phyloP scores from a whole-genome alignment of 2,329 filamentous ascomycete genomes.

The Rugonectria rugulosa region DNA sequence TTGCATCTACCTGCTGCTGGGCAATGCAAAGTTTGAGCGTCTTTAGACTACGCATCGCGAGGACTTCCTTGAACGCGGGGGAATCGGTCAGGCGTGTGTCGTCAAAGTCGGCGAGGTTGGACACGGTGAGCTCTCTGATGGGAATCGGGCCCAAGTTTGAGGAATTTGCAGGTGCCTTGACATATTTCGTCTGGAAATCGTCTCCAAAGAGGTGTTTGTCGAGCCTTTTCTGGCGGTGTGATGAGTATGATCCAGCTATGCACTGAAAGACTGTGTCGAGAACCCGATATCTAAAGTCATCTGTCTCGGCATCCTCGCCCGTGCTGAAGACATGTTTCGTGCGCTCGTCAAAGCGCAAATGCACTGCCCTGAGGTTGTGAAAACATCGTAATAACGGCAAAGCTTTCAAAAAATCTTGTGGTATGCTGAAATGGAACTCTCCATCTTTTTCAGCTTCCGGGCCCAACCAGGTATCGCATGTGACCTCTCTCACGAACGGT shows the following conservation, averaged over 20 bases:
- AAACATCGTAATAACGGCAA: conserved; percentile 14
- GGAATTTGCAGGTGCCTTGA: neutral
- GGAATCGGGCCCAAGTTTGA: neutral
- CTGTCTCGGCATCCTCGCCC: conserved; percentile 1
- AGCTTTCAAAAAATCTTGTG: conserved; percentile 8
- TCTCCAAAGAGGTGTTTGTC: conserved; percentile 2
- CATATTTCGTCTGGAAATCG: neutral
- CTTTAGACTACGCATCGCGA: conserved; percentile 4
- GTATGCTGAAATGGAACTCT: neutral
- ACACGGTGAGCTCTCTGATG: conserved; percentile 12
- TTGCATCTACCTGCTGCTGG: conserved; percentile 1
- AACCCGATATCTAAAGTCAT: conserved; percentile 18
- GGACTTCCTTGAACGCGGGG: conserved; percentile 6
- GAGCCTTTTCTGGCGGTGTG: neutral
- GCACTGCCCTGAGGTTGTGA: conserved; percentile 3
- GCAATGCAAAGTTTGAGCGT: conserved; percentile 8
- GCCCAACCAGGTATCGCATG: conserved; percentile 20
- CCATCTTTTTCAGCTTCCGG: neutral
- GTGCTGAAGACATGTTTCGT: conserved; percentile 4
- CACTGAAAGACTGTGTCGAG: conserved; percentile 19
- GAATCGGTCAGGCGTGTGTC: conserved; percentile 9
- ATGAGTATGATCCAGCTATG: conserved; percentile 10
- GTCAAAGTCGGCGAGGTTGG: conserved; percentile 13
- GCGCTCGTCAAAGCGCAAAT: conserved; percentile 14
- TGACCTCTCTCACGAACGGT: conserved; percentile 16